Evolutionary conservation across 495 filamentous ascomycete genomes (phyloP).

Genomic region (Aspergillus haitiensis): DNA sequence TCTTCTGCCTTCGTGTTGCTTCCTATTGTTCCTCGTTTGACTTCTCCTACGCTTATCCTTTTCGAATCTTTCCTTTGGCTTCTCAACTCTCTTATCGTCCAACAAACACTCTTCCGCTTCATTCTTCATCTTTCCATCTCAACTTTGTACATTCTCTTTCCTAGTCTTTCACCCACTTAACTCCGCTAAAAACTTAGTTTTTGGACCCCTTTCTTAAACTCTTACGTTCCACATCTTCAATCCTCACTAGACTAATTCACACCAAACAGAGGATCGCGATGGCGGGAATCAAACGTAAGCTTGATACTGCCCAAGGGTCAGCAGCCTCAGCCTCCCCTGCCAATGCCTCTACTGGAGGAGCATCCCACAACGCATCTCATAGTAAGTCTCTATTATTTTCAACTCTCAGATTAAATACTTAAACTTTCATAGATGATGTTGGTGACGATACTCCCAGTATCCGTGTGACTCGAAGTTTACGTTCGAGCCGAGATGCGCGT

Average conservation of each 20-base stretch:
- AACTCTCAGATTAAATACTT: constrained; percentile 1
- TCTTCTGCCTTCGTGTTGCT: not conserved
- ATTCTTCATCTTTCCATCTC: not conserved
- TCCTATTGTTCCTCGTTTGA: not conserved
- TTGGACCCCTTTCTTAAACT: not conserved
- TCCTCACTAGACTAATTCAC: constrained; percentile 1
- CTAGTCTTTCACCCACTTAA: not conserved
- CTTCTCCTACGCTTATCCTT: not conserved
- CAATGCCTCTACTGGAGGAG: constrained; percentile 8
- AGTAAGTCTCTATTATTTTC: constrained; percentile 18
- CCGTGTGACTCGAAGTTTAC: constrained; percentile 31
- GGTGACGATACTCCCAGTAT: constrained; percentile 22
- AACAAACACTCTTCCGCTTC: not conserved
- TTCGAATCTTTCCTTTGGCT: not conserved
- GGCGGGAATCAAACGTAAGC: constrained; percentile 36
- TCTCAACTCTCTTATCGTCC: not conserved
- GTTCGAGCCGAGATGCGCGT: constrained; percentile 30
- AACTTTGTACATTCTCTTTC: constrained; percentile 7
- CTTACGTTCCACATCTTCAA: not conserved
- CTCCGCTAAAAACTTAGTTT: not conserved
- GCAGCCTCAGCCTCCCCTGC: constrained; percentile 14
- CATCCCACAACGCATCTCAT: constrained; percentile 14
- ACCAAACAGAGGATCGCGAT: constrained; percentile 31
- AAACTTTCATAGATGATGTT: constrained; percentile 17
- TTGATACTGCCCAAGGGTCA: constrained; percentile 23